Base-by-base conservation (phyloP, 331 rosid genomes). In the Dryas integrifolia region DNA sequence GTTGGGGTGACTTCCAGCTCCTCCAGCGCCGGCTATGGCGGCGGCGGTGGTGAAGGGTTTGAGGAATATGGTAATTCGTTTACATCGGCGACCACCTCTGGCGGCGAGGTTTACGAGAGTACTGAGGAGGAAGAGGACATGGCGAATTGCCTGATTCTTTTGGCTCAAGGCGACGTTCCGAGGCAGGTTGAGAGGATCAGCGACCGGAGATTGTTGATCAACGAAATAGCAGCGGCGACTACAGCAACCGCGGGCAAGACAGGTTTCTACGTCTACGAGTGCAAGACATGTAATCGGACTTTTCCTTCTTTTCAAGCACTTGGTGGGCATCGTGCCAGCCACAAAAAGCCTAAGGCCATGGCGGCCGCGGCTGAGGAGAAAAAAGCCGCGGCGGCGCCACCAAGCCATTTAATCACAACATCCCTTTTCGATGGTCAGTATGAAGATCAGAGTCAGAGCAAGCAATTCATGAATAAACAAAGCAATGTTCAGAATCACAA, bases 321-420 rank as follows among this genome's bases (percentile, higher is more conserved):
- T 6, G 98, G 98, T 7, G 98, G 98, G 3, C 98, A 95, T 80
- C 83, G 98, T 15, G 98, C 97, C 1, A 88, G 98, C 79, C 98
- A 95, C 83, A 95, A 89, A 58, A 95, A 77, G 79, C 92, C 88
- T 0, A 89, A 82, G 64, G 48, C 56, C 21, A 18, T 53, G n/a
- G 24, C 38, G 4, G 63, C 46, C 15, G n/a, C 10, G 9, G 41
- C 38, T 0, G 88, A 85, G 16, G 87, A 84, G 38, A 83, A 82
- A 5, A 86, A 76, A 9, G 16, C 5, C 5, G 26, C 40, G 0
- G 9, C 62, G 3, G 13, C 11, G 7, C 21, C 68, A 5, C 6
- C 68, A 2, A 24, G 4, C 26, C 75, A 58, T 15, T 45, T 58
- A 46, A 58, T 10, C 58, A 44, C 46, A 44, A 16, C 58, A 1